phyloP scores from a whole-genome alignment of 179 eudicot species.

The Heliamphora pulchella region DNA sequence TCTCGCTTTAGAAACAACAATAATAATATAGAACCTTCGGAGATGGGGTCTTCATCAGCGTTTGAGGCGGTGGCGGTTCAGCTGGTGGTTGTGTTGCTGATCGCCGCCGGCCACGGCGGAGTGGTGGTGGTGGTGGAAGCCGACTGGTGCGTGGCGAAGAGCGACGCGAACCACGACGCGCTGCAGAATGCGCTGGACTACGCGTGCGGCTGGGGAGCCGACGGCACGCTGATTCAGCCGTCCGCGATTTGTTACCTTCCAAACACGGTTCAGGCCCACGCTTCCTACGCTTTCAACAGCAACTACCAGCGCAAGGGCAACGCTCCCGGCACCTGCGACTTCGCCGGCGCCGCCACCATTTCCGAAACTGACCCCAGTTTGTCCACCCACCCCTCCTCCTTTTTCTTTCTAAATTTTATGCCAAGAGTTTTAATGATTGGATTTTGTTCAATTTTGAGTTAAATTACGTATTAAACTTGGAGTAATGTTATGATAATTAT shows the following conservation, averaged over 20 bases:
- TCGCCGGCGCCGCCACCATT: constrained; percentile 57
- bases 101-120: neutral
- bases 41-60: constrained; percentile 17
- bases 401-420: too few species aligned
- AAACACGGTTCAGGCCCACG: constrained; percentile 74
- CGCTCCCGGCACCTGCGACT: constrained; percentile 59
- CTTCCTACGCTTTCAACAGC: constrained; percentile 83
- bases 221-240: constrained; percentile 52
- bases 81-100: neutral
- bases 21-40: neutral
- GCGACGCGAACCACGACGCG: constrained; percentile 48
- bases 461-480: too few species aligned
- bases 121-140: constrained; percentile 22
- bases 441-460: too few species aligned
- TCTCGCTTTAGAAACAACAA: too few species aligned
- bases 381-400: neutral
- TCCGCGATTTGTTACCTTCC: constrained; percentile 68
- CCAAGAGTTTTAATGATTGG: too few species aligned
- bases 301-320: constrained; percentile 47
- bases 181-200: constrained; percentile 68
- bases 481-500: too few species aligned
- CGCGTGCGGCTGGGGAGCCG: constrained; percentile 75
- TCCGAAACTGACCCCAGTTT: constrained; percentile 79
- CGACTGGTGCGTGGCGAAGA: constrained; percentile 74
- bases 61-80: neutral